phyloP scores from a whole-genome alignment of 495 filamentous ascomycete species.

The Penicillium lagena region DNA sequence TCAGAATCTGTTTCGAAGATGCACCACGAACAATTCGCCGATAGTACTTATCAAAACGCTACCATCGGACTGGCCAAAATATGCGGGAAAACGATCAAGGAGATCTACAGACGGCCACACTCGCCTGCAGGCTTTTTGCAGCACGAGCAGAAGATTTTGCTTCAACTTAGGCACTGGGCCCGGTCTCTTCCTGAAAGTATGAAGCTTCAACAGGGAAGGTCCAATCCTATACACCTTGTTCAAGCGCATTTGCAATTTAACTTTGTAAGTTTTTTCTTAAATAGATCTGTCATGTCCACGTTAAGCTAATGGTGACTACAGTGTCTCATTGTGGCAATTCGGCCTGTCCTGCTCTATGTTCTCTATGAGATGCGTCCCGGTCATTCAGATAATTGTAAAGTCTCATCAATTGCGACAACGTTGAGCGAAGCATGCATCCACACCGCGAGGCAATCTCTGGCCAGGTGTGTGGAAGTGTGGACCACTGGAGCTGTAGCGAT shows the following conservation, averaged over 20 bases:
- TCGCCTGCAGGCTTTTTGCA: slow-evolving; percentile 29
- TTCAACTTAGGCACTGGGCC: slow-evolving; percentile 31
- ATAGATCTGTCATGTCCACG: not conserved
- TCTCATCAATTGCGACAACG: slow-evolving; percentile 20
- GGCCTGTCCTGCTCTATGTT: slow-evolving; percentile 29
- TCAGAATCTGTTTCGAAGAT: slow-evolving; percentile 12
- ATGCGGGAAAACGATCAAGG: slow-evolving; percentile 23
- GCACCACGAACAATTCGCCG: slow-evolving; percentile 28
- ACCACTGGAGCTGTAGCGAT: slow-evolving; percentile 28
- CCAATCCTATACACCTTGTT: slow-evolving; percentile 22
- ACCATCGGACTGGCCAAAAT: slow-evolving; percentile 29
- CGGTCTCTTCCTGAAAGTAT: slow-evolving; percentile 29
- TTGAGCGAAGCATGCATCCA: slow-evolving; percentile 34
- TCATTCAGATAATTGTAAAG: slow-evolving; percentile 10
- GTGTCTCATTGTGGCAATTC: slow-evolving; percentile 31
- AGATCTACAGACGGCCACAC: slow-evolving; percentile 29
- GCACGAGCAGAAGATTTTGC: slow-evolving; percentile 29
- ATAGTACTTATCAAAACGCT: slow-evolving; percentile 21
- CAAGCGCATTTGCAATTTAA: slow-evolving; percentile 33
- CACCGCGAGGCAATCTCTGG: slow-evolving; percentile 28
- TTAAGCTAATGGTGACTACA: not conserved
- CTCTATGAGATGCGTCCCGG: slow-evolving; percentile 1
- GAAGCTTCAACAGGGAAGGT: slow-evolving; percentile 17
- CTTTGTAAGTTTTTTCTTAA: slow-evolving; percentile 8
- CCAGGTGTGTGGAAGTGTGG: slow-evolving; percentile 31